Evolutionary conservation across 2,329 filamentous ascomycete species (phyloP).

Genomic region (Rutstroemia sp.): DNA sequence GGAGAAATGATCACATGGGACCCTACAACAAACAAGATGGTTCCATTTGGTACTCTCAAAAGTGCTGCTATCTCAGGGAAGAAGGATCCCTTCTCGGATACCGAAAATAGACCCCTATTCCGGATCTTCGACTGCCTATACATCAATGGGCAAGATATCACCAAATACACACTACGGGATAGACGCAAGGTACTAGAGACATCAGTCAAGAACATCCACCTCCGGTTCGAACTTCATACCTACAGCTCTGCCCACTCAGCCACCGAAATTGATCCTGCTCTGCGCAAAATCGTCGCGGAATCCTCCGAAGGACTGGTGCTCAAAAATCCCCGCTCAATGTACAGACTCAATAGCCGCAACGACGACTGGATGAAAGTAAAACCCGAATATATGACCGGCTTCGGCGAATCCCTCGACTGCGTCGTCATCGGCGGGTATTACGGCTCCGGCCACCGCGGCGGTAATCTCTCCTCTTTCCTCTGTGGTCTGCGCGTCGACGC

Average conservation of each 20-base stretch:
- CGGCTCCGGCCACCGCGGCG: slow-evolving; percentile 78
- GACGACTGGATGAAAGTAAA: slow-evolving; percentile 99
- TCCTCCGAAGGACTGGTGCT: slow-evolving; percentile 85
- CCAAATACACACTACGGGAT: slow-evolving; percentile 75
- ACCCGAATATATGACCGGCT: slow-evolving; percentile 96
- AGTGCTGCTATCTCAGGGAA: slow-evolving; percentile 78
- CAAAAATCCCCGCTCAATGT: slow-evolving; percentile 85
- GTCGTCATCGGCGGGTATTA: slow-evolving; percentile 89
- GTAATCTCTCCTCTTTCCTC: slow-evolving; percentile 77
- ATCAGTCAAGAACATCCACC: slow-evolving; percentile 61
- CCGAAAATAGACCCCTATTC: slow-evolving; percentile 66
- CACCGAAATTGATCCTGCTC: slow-evolving; percentile 67
- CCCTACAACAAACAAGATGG: slow-evolving; percentile 72
- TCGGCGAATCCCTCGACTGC: slow-evolving; percentile 87
- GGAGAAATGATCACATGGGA: slow-evolving; percentile 99
- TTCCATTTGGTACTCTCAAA: slow-evolving; percentile 89
- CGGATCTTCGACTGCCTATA: slow-evolving; percentile 88
- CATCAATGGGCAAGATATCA: slow-evolving; percentile 73
- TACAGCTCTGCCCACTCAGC: slow-evolving; percentile 59
- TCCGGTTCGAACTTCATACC: slow-evolving; percentile 75
- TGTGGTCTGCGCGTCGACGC: slow-evolving; percentile 71
- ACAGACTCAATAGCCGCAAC: slow-evolving; percentile 81
- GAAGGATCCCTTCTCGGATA: slow-evolving; percentile 56
- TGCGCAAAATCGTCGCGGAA: slow-evolving; percentile 78
- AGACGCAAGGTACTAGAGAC: slow-evolving; percentile 67